phyloP scores from a whole-genome alignment of 495 filamentous ascomycete species.

The Podospora pseudopauciseta region DNA sequence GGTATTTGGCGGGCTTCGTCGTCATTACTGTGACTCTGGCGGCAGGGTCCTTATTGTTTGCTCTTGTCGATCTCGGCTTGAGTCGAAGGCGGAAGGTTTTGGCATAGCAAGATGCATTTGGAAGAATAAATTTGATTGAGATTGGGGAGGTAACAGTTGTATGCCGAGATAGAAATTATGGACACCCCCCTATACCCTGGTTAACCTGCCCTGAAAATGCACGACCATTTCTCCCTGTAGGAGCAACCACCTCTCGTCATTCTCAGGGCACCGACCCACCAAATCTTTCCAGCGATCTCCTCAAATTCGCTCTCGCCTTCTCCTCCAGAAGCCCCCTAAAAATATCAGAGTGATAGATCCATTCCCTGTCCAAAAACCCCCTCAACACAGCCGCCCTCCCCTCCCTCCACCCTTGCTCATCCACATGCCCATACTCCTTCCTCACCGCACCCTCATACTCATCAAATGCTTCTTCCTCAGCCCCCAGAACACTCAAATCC shows the following conservation, averaged over 20 bases:
- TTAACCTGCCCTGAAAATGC: neutral
- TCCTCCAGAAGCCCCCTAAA: neutral
- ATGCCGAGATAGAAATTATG: neutral
- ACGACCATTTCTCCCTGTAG: too few relatives aligned
- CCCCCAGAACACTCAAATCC: neutral
- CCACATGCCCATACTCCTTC: neutral
- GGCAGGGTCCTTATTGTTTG: neutral
- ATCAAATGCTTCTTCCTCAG: neutral
- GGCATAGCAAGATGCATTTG: neutral
- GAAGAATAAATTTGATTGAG: neutral
- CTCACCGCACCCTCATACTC: neutral
- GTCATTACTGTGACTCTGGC: slow-evolving; percentile 16
- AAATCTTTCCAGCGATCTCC: neutral
- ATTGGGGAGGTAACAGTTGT: neutral
- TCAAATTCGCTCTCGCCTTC: neutral
- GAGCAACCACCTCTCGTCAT: neutral
- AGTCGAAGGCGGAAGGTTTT: neutral
- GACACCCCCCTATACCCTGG: neutral
- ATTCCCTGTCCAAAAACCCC: neutral
- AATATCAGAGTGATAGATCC: neutral
- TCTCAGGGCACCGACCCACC: neutral
- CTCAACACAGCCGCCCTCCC: neutral
- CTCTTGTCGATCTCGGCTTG: neutral
- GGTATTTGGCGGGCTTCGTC: slow-evolving; percentile 29
- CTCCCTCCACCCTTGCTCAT: neutral